These are phyloP conservation scores for Aspergillus fijiensis DNA, from an alignment of 2,329 filamentous ascomycete species.

Conservation along the genomic window DNA sequence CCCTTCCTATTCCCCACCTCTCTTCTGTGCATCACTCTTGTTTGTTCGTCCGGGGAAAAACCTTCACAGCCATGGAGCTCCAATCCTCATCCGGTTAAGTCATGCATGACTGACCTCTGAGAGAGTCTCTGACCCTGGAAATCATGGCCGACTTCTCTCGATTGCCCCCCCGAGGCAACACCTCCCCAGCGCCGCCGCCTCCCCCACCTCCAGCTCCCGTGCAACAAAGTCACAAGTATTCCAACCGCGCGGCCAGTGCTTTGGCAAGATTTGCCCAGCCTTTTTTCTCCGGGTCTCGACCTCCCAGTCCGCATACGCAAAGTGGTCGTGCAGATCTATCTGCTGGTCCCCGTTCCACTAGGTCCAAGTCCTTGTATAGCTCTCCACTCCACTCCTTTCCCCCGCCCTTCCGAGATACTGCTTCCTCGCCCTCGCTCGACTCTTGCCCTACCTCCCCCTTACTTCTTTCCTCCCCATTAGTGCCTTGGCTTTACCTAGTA, in stretches of 20 bases:
- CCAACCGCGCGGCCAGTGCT: conserved; percentile 47
- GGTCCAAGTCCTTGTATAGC: conserved; percentile 42
- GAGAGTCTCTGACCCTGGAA: conserved; percentile 10
- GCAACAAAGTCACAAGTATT: conserved; percentile 40
- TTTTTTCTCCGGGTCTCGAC: conserved; percentile 55
- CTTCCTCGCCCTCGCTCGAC: conserved; percentile 11
- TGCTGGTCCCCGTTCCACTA: conserved; percentile 33
- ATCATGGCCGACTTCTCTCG: conserved; percentile 33
- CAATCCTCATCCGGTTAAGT: conserved; percentile 23
- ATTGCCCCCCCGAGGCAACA: conserved; percentile 26
- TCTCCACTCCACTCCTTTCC: conserved; percentile 17
- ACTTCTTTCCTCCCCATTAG: conserved; percentile 1
- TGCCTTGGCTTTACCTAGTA: not conserved
- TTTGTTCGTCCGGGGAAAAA: conserved; percentile 3
- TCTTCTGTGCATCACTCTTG: conserved; percentile 6
- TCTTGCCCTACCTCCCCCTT: conserved; percentile 1
- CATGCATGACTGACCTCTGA: conserved; percentile 14
- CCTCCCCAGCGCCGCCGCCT: conserved; percentile 35
- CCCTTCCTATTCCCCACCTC: conserved; percentile 12
- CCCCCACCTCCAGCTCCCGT: conserved; percentile 39
- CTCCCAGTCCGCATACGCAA: conserved; percentile 52
- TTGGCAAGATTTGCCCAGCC: conserved; percentile 55
- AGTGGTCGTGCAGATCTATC: conserved; percentile 31
- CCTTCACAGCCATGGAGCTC: conserved; percentile 17
- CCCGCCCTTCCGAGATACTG: conserved; percentile 2